These are phyloP conservation scores for Stachybotrys chartarum DNA, from an alignment of 2,329 filamentous ascomycete genomes.

Conservation along the genomic window DNA sequence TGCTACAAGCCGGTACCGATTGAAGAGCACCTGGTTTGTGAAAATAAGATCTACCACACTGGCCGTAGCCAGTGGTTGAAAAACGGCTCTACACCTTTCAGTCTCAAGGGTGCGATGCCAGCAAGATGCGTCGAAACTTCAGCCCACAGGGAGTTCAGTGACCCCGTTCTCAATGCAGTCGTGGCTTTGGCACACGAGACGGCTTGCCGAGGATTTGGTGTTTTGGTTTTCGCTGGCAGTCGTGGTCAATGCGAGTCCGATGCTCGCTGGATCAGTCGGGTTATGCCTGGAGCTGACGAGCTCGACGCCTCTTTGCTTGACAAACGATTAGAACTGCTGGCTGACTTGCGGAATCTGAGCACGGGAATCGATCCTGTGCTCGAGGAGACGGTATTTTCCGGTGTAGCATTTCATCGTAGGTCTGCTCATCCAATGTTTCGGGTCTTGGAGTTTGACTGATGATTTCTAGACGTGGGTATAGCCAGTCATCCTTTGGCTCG, in stretches of 20 bases:
- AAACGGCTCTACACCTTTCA: too few relatives aligned
- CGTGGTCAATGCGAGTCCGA: conserved; percentile 60
- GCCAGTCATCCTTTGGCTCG: background rate
- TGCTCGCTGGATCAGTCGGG: conserved; percentile 60
- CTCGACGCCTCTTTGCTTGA: conserved; percentile 43
- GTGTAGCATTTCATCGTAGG: conserved; percentile 69
- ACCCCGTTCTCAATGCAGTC: conserved; percentile 62
- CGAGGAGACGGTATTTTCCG: conserved; percentile 55
- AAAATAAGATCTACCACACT: conserved; percentile 53
- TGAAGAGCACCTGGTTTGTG: conserved; percentile 66
- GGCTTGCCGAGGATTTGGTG: conserved; percentile 60
- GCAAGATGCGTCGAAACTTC: conserved; percentile 47
- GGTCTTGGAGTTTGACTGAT: background rate
- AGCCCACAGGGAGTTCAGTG: conserved; percentile 51
- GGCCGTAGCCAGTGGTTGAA: background rate
- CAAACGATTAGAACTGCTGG: conserved; percentile 55
- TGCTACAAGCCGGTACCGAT: conserved; percentile 69
- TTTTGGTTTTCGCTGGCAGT: conserved; percentile 67
- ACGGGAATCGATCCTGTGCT: conserved; percentile 61
- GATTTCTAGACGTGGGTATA: conserved; percentile 24
- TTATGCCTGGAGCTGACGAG: conserved; percentile 46
- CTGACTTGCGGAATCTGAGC: conserved; percentile 57
- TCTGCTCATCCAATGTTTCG: conserved; percentile 5
- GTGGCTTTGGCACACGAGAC: conserved; percentile 64
- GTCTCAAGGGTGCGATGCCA: conserved; percentile 23